Percentiles rank a stretch among this genome's conserved stretches.
These are phyloP conservation scores for Ailanthus altissimus DNA, from an alignment of 345 rosid genomes.

Conservation along the genomic window DNA sequence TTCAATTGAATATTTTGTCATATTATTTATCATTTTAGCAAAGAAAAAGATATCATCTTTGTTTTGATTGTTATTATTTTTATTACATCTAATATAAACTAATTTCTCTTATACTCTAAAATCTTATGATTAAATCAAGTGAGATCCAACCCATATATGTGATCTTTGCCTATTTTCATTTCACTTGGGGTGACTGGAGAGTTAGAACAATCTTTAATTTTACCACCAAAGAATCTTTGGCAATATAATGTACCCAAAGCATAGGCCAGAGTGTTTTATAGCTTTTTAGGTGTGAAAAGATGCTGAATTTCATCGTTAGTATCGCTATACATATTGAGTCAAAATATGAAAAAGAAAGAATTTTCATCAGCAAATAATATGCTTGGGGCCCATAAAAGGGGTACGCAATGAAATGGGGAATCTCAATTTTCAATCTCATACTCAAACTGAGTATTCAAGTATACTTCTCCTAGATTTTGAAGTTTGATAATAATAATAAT, in stretches of 20 bases:
- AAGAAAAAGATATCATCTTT: neutral
- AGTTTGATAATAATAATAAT: neutral
- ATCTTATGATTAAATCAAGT: too few relatives aligned
- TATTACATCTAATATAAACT: too few relatives aligned
- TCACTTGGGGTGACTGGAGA: neutral
- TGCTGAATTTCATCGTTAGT: neutral
- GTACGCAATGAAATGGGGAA: neutral
- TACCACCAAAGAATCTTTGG: neutral
- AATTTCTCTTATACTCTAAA: too few relatives aligned
- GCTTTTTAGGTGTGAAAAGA: neutral
- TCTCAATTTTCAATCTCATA: constrained; percentile 6
- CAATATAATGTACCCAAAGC: neutral
- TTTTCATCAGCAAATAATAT: too few relatives aligned
- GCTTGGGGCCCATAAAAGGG: neutral
- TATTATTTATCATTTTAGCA: neutral
- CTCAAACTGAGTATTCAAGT: neutral
- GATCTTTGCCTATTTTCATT: neutral
- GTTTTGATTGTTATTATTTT: too few relatives aligned
- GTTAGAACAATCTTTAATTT: neutral
- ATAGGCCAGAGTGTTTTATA: neutral
- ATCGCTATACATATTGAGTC: neutral
- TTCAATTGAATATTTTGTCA: neutral
- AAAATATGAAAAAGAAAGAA: neutral
- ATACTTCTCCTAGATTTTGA: neutral
- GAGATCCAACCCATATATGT: too few relatives aligned